Conservation (phyloP, 495 filamentous ascomycete species). For the Aspergillus heteromorphus region DNA sequence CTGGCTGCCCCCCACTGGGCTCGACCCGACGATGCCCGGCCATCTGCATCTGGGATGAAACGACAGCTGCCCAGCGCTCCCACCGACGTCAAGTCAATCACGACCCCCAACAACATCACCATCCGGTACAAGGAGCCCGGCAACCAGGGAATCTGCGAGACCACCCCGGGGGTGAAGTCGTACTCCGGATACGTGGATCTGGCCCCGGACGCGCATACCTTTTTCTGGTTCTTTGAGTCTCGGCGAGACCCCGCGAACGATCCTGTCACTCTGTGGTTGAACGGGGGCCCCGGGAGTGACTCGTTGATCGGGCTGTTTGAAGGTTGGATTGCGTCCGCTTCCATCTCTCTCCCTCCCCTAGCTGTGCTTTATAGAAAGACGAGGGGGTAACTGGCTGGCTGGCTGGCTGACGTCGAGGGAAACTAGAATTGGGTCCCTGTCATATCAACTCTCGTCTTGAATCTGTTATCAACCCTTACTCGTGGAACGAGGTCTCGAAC, state of each 20-base stretch:
- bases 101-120: constrained; percentile 50
- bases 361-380: too few relatives aligned
- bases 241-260: constrained; percentile 45
- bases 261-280: constrained; percentile 48
- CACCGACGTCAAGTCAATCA: constrained; percentile 51
- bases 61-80: constrained; percentile 46
- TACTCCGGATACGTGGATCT: constrained; percentile 45
- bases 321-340: constrained; percentile 28
- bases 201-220: constrained; percentile 37
- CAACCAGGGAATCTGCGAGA: constrained; percentile 43
- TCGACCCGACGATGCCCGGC: not conserved
- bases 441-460: constrained; percentile 48
- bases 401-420: constrained; percentile 10
- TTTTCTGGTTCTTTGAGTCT: constrained; percentile 50
- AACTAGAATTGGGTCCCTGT: constrained; percentile 54
- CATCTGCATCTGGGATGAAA: constrained; percentile 19
- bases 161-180: constrained; percentile 43
- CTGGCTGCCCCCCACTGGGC: constrained; percentile 21
- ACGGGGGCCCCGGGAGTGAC: constrained; percentile 52
- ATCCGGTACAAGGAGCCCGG: constrained; percentile 40
- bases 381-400: too few relatives aligned
- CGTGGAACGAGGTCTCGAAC: constrained; percentile 70
- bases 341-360: too few relatives aligned
- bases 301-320: constrained; percentile 70
- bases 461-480: constrained; percentile 53